A percentile compares a stretch with the other conserved stretches of the same genome.
phyloP scores from a whole-genome alignment of 352 stramenopile genomes.

The Globisporangium iwayamae region DNA sequence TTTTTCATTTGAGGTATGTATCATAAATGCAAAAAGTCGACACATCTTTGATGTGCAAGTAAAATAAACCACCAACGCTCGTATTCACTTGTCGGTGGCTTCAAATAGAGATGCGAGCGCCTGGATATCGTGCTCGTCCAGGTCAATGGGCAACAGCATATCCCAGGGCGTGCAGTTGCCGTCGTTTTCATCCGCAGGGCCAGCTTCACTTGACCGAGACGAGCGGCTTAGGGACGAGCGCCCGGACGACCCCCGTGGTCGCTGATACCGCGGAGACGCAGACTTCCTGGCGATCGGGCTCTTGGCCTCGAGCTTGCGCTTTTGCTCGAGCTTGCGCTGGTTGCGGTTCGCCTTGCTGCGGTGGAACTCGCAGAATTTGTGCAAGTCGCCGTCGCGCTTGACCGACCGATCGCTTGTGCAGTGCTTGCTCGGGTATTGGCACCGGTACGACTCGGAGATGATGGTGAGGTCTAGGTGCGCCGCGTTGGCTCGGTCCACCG shows the following conservation, averaged over 20 bases:
- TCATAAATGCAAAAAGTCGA: too few relatives aligned
- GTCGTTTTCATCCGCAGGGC: not conserved
- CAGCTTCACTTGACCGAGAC: slow-evolving; percentile 3
- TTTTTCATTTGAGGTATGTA: too few relatives aligned
- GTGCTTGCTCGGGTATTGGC: slow-evolving; percentile 25
- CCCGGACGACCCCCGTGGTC: not conserved
- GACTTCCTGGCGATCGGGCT: not conserved
- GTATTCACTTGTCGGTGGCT: not conserved
- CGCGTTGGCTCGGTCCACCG: not conserved
- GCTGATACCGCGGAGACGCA: slow-evolving; percentile 7
- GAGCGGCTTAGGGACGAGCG: not conserved
- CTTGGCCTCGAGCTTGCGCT: slow-evolving; percentile 19
- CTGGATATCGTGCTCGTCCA: slow-evolving; percentile 14
- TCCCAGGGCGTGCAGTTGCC: slow-evolving; percentile 8
- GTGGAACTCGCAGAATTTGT: slow-evolving; percentile 36
- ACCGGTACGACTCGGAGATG: slow-evolving; percentile 21
- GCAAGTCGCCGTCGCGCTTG: slow-evolving; percentile 31
- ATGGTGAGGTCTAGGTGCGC: slow-evolving; percentile 13
- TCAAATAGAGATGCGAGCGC: slow-evolving; percentile 10
- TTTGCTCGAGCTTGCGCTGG: slow-evolving; percentile 35
- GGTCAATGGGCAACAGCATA: slow-evolving; percentile 11
- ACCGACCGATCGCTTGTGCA: slow-evolving; percentile 22
- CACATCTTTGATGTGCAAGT: too few relatives aligned
- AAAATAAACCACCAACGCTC: not conserved
- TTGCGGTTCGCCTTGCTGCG: slow-evolving; percentile 35